Percentiles rank a stretch among this genome's conserved stretches.
Conservation (phyloP, 176 grass and related monocot species). For the Areca catechu region DNA sequence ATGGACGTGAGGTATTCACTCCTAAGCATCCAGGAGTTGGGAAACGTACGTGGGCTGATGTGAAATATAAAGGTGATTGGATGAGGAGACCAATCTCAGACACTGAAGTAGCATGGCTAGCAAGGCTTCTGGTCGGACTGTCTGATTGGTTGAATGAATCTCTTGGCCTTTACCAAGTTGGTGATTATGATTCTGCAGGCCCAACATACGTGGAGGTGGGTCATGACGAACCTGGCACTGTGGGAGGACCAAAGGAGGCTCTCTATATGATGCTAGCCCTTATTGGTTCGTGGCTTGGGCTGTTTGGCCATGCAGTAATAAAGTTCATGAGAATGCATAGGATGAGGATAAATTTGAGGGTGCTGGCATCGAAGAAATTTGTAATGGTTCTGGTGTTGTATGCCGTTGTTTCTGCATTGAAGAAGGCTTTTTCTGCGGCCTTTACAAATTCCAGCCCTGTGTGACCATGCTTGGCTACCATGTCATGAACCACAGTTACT, state of each 20-base stretch:
- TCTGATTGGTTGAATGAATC: constrained; percentile 54
- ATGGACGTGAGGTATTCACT: constrained; percentile 47
- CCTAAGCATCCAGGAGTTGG: constrained; percentile 51
- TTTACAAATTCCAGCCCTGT: not conserved
- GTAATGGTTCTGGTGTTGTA: constrained; percentile 26
- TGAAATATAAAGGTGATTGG: constrained; percentile 73
- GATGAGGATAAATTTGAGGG: constrained; percentile 69
- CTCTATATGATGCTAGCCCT: constrained; percentile 27
- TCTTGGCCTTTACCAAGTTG: constrained; percentile 30
- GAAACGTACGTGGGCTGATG: constrained; percentile 32
- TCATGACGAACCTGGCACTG: constrained; percentile 23
- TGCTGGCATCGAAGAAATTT: constrained; percentile 65
- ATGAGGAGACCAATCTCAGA: constrained; percentile 69
- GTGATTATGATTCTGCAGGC: constrained; percentile 9
- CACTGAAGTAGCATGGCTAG: constrained; percentile 77
- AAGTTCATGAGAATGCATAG: constrained; percentile 47
- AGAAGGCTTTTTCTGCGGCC: constrained; percentile 13
- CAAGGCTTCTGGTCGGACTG: constrained; percentile 44
- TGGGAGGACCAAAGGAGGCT: constrained; percentile 45
- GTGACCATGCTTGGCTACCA: constrained; percentile 1
- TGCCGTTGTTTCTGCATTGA: constrained; percentile 19
- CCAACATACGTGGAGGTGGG: constrained; percentile 34
- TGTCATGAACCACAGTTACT: constrained; percentile 10
- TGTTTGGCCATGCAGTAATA: constrained; percentile 34
- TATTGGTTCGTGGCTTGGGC: constrained; percentile 32